Percentiles rank a stretch among this genome's conserved stretches.
phyloP scores from a whole-genome alignment of 2,329 filamentous ascomycete genomes.

The Epichloe hybrida region DNA sequence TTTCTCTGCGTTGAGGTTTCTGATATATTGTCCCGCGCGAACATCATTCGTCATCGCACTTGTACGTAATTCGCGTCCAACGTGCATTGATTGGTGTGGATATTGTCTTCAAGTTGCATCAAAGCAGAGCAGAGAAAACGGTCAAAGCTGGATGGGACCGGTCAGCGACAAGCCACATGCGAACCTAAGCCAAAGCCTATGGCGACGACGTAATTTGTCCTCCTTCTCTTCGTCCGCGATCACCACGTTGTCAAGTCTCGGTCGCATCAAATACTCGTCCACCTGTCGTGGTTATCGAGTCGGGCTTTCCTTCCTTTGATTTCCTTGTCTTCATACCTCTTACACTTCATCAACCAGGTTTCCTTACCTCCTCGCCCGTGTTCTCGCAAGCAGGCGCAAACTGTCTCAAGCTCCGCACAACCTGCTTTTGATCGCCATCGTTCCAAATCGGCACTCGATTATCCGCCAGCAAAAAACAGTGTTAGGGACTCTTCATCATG shows the following conservation, averaged over 20 bases:
- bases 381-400: neutral
- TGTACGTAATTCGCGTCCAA: too few relatives aligned
- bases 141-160: neutral
- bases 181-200: neutral
- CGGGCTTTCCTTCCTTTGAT: neutral
- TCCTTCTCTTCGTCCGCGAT: neutral
- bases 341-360: neutral
- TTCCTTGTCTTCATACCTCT: neutral
- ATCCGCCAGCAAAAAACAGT: too few relatives aligned
- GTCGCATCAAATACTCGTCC: conserved; percentile 12
- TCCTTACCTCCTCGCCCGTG: neutral
- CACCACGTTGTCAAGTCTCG: conserved; percentile 1
- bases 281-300: neutral
- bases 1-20: too few relatives aligned
- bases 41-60: too few relatives aligned
- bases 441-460: neutral
- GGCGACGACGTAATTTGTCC: conserved; percentile 3
- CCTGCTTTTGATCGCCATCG: neutral
- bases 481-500: conserved; percentile 13
- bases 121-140: too few relatives aligned
- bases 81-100: too few relatives aligned
- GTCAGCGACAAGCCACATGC: neutral
- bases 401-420: neutral
- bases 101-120: too few relatives aligned
- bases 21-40: too few relatives aligned